Evolutionary conservation across 148 eudicot species (phyloP), one percentile per base, ranked within the genome.

Genomic region (Nyssa sinensis): DNA sequence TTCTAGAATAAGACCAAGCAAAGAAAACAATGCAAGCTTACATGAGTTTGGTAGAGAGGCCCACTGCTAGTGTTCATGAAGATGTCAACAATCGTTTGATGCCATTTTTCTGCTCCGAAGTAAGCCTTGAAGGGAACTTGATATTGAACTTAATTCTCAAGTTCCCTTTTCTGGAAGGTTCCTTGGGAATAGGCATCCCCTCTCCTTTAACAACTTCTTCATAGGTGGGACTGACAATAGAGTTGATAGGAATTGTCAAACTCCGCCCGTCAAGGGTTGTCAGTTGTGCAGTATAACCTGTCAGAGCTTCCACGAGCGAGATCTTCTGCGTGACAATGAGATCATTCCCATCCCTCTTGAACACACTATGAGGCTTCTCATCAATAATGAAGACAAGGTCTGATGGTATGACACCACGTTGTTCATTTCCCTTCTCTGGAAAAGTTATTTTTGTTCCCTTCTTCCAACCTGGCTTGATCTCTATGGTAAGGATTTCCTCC

Each of bases 391-490:
- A 90, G 69, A 90, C 82, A 9, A 90, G 87, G 64, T 90, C 95
- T 1, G 92, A 80, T 30, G 92, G 95, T 79, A 88, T 86, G 33
- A 90, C 84, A 57, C 89, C 89, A 28, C 92, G 84, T 37, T 81
- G 92, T 76, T 88, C 92, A 34, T 86, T 85, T 58, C 90, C 92
- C 66, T 90, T 88, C 47, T 90, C 95, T 5, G 90, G 95, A 67
- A 90, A 90, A 1, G 92, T 90, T 44, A 90, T 86, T 80, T 90
- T 90, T 55, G 94, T 90, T 21, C 95, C 95, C 69, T 88, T 90
- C 68, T 88, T 90, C 95, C 95, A 90, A 16, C 95, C 95, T 5
- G 92, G 90, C 78, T 88, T 90, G 76, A 88, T 88, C 78, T 88
- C 90, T 63, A 90, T 90, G 44, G 90, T 85, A 19, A 88, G 79